Percentiles rank a stretch among this genome's conserved stretches.
phyloP scores from a whole-genome alignment of 192 early-diverging fungal species.

The Entophlyctis luteolus region DNA sequence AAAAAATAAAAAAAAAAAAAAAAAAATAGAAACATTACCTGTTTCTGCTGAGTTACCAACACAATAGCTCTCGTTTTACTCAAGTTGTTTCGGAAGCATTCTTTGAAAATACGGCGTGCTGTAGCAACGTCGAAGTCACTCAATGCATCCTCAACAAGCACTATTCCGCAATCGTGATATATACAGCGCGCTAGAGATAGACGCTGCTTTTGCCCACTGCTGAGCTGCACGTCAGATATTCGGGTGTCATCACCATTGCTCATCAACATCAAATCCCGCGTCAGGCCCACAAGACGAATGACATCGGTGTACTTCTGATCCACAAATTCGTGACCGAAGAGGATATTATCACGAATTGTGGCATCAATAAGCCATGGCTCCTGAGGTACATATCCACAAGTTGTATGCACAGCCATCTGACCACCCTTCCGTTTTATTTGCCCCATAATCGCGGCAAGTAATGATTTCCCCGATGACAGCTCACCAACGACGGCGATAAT shows the following conservation, averaged over 20 bases:
- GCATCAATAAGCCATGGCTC: constrained; percentile 72
- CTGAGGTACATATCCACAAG: constrained; percentile 58
- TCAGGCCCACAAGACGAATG: constrained; percentile 64
- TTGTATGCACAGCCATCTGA: constrained; percentile 39
- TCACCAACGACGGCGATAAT: constrained; percentile 68
- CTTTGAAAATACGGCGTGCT: constrained; percentile 44
- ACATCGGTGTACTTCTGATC: constrained; percentile 56
- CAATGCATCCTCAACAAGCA: constrained; percentile 67
- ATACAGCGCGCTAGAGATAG: constrained; percentile 47
- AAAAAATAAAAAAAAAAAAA: constrained; percentile 4
- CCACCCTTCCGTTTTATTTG: constrained; percentile 55
- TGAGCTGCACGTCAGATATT: constrained; percentile 40
- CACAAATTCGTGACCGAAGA: constrained; percentile 70
- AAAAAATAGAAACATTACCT: constrained; percentile 13
- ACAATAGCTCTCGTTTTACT: constrained; percentile 54
- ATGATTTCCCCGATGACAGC: constrained; percentile 64
- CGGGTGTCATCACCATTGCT: constrained; percentile 24
- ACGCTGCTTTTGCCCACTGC: constrained; percentile 38
- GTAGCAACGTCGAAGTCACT: constrained; percentile 44
- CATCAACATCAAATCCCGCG: constrained; percentile 60
- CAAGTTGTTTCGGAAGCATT: constrained; percentile 35
- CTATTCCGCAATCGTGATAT: constrained; percentile 66
- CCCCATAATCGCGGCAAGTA: constrained; percentile 69
- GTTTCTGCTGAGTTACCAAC: constrained; percentile 67
- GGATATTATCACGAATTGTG: constrained; percentile 71